Evolutionary conservation across 139 green algal genomes (phyloP).

Genomic region (Chlamydomonas urium): DNA sequence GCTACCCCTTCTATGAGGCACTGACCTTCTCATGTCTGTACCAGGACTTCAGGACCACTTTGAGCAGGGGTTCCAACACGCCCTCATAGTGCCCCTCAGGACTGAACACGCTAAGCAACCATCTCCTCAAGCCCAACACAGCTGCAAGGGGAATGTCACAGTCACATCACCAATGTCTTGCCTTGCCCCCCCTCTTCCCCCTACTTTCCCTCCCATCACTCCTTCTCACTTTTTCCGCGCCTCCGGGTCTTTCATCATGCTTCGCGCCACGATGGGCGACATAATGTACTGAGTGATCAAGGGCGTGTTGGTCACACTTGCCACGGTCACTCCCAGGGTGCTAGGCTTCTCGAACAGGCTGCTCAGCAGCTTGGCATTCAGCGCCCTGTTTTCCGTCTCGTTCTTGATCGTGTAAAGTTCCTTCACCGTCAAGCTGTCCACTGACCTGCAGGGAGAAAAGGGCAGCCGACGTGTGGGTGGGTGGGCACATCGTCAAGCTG

Average conservation of each 20-base stretch:
- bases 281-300: constrained; percentile 40
- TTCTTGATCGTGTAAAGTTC: constrained; percentile 67
- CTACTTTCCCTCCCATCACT: not conserved
- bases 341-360: constrained; percentile 47
- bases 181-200: not conserved
- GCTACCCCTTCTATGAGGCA: too few species aligned
- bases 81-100: too few species aligned
- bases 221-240: constrained; percentile 1
- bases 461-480: constrained; percentile 13
- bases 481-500: too few species aligned
- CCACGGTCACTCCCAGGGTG: constrained; percentile 37
- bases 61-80: too few species aligned
- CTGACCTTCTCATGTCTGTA: too few species aligned
- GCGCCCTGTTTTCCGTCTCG: constrained; percentile 48
- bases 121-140: too few species aligned
- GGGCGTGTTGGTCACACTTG: constrained; percentile 39
- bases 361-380: constrained; percentile 59
- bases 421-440: constrained; percentile 64
- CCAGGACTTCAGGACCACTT: too few species aligned
- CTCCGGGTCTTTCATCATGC: constrained; percentile 44
- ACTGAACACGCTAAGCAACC: too few species aligned
- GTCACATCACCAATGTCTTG: not conserved
- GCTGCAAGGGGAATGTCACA: not conserved
- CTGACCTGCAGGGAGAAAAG: constrained; percentile 35
- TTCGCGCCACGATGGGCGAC: constrained; percentile 34